phyloP scores from a whole-genome alignment of 2,329 filamentous ascomycete species.

The Cyphellophora attinorum region DNA sequence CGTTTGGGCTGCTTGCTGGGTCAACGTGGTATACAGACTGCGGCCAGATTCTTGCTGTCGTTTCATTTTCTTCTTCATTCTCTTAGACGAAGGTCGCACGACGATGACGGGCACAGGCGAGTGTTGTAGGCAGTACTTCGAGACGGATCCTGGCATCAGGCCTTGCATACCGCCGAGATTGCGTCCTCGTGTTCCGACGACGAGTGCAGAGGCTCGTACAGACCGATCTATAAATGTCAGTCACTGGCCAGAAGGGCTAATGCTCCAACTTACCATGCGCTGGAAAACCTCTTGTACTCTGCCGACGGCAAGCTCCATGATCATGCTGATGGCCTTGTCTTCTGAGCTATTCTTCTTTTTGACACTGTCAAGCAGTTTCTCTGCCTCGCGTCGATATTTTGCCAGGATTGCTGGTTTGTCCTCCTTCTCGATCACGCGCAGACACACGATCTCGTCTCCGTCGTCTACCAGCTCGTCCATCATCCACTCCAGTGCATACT shows the following conservation, averaged over 20 bases:
- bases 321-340: slow-evolving; percentile 68
- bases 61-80: slow-evolving; percentile 82
- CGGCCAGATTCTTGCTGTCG: slow-evolving; percentile 66
- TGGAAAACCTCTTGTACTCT: slow-evolving; percentile 88
- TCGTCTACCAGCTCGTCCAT: slow-evolving; percentile 88
- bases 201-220: slow-evolving; percentile 87
- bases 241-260: slow-evolving; percentile 10
- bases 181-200: slow-evolving; percentile 79
- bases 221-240: slow-evolving; percentile 56
- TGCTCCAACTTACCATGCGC: slow-evolving; percentile 56
- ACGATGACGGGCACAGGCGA: slow-evolving; percentile 90
- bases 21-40: slow-evolving; percentile 67
- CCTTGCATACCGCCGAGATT: slow-evolving; percentile 80
- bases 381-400: slow-evolving; percentile 59
- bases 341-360: slow-evolving; percentile 72
- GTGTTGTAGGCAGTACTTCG: slow-evolving; percentile 89
- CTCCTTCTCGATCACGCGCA: slow-evolving; percentile 79
- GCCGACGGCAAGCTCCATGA: slow-evolving; percentile 79
- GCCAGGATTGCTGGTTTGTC: slow-evolving; percentile 55
- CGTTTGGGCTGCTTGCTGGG: slow-evolving; percentile 51
- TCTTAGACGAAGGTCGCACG: slow-evolving; percentile 76
- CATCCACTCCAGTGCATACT: slow-evolving; percentile 86
- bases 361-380: slow-evolving; percentile 63
- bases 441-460: slow-evolving; percentile 84
- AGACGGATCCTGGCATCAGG: slow-evolving; percentile 77